Evolutionary conservation across 108 stramenopile genomes (phyloP).

Genomic region (Skeletonema marinoi): DNA sequence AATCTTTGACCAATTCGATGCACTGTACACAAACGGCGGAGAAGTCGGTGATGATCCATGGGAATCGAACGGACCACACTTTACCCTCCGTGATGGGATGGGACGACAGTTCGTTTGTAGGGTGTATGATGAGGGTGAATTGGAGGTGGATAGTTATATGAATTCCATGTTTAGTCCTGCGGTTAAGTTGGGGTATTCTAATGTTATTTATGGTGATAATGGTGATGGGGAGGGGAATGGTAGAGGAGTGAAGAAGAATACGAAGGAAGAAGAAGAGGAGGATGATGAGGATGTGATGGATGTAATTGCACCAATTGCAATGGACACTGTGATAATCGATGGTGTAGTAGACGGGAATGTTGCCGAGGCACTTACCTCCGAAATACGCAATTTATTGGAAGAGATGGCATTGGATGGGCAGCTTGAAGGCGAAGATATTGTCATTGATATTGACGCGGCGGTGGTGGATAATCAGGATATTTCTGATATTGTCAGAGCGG

Average conservation of each 20-base stretch:
- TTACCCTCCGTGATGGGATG: slow-evolving; percentile 54
- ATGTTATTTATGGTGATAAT: neutral
- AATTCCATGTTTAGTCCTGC: slow-evolving; percentile 71
- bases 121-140: slow-evolving; percentile 73
- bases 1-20: neutral
- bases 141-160: slow-evolving; percentile 53
- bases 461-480: slow-evolving; percentile 2
- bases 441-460: slow-evolving; percentile 8
- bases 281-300: neutral
- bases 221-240: neutral
- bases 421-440: slow-evolving; percentile 14
- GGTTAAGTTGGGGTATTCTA: slow-evolving; percentile 13
- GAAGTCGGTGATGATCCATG: neutral
- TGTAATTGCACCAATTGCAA: slow-evolving; percentile 17
- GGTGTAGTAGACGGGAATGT: slow-evolving; percentile 15
- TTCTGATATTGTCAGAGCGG: slow-evolving; percentile 24
- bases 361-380: neutral
- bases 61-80: slow-evolving; percentile 40
- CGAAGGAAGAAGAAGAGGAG: neutral
- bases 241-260: slow-evolving; percentile 4
- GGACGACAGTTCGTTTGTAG: slow-evolving; percentile 74
- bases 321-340: slow-evolving; percentile 13
- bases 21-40: neutral
- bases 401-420: neutral
- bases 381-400: neutral